phyloP scores from a whole-genome alignment of 345 rosid genomes.

The Draba incana region DNA sequence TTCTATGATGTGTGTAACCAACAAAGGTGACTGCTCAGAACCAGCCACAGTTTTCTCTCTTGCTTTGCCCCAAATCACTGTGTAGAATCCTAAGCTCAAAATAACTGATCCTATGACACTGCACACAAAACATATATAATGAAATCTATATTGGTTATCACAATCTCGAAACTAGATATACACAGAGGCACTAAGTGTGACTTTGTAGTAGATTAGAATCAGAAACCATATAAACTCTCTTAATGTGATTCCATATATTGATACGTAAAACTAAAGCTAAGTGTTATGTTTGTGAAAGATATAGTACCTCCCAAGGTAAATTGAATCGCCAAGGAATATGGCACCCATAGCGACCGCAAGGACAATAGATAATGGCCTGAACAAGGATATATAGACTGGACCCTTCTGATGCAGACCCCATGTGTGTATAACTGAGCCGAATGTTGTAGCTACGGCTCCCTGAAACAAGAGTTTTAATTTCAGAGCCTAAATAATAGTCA shows the following conservation, averaged over 20 bases:
- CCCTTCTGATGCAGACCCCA: slow-evolving; percentile 50
- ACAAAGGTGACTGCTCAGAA: slow-evolving; percentile 32
- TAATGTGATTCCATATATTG: background rate
- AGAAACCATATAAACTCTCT: slow-evolving; percentile 17
- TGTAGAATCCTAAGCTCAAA: slow-evolving; percentile 40
- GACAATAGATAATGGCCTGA: slow-evolving; percentile 50
- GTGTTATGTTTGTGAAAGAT: background rate
- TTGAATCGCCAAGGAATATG: slow-evolving; percentile 46
- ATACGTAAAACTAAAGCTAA: background rate
- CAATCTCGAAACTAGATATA: too few relatives aligned
- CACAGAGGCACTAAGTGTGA: background rate
- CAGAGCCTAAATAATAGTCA: too few relatives aligned
- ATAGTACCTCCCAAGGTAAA: slow-evolving; percentile 47
- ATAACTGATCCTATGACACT: slow-evolving; percentile 42
- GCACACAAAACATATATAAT: slow-evolving; percentile 14
- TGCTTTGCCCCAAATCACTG: slow-evolving; percentile 49
- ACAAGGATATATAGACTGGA: slow-evolving; percentile 49
- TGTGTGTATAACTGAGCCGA: slow-evolving; percentile 33
- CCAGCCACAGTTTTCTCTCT: slow-evolving; percentile 34
- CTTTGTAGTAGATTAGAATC: background rate
- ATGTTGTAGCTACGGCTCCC: slow-evolving; percentile 32
- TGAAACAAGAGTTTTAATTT: background rate
- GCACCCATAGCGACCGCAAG: slow-evolving; percentile 43
- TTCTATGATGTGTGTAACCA: slow-evolving; percentile 22
- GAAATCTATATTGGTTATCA: background rate